Conservation (phyloP, 768 basidiomycete species). For the Naganishia friedmannii region DNA sequence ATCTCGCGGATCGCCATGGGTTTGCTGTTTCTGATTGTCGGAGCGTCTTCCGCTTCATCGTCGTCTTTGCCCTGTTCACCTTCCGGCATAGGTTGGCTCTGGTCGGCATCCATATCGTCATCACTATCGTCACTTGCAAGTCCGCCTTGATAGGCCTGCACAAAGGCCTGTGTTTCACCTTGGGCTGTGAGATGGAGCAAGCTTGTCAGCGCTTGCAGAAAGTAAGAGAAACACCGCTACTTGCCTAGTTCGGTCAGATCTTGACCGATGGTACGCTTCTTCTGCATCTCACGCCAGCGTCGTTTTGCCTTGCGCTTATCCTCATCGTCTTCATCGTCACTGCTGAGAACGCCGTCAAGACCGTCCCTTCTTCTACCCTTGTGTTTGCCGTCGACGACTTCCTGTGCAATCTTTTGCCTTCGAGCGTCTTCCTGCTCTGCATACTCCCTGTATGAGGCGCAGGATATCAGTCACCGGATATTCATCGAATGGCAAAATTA, state of each 20-base stretch:
- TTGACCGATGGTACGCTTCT: constrained; percentile 5
- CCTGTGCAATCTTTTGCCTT: constrained; percentile 26
- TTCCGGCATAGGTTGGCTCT: not conserved
- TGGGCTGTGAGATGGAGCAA: not conserved
- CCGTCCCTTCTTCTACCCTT: constrained; percentile 20
- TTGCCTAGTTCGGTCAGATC: constrained; percentile 15
- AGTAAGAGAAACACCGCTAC: not conserved
- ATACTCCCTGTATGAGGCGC: not conserved
- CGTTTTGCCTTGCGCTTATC: constrained; percentile 16
- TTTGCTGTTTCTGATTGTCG: constrained; percentile 11
- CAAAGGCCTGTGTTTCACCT: constrained; percentile 20
- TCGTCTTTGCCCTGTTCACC: constrained; percentile 10
- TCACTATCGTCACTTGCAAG: constrained; percentile 20
- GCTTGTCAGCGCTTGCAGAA: not conserved
- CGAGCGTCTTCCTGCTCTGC: constrained; percentile 22
- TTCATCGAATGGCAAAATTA: not conserved
- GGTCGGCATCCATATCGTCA: not conserved
- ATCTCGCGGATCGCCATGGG: constrained; percentile 12
- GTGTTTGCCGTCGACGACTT: constrained; percentile 25
- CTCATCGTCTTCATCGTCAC: constrained; percentile 22
- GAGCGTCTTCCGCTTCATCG: constrained; percentile 7
- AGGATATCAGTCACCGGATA: not conserved
- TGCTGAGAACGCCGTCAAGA: constrained; percentile 12
- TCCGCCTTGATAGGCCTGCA: constrained; percentile 22
- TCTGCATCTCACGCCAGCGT: constrained; percentile 17